Evolutionary conservation across 2,329 filamentous ascomycete species (phyloP), one percentile per base, ranked within the genome.

Genomic region (Akanthomyces dipterigenus): DNA sequence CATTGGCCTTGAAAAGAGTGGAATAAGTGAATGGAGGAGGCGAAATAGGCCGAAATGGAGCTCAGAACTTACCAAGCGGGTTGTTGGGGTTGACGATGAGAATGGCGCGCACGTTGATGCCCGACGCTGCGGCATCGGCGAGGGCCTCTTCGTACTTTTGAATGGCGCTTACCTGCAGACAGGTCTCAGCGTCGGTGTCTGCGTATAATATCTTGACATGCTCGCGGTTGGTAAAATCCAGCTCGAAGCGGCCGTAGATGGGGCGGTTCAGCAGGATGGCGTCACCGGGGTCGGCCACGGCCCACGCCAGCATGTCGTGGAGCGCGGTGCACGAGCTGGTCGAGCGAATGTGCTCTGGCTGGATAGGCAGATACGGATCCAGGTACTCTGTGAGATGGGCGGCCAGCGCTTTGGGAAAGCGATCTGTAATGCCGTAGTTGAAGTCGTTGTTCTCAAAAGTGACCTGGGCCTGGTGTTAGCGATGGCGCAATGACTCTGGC

Each of bases 21-120:
- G 7, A 38, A 9, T 24, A 43, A 55, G 16, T 24, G 31, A n/a
- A n/a, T 3, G 5, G 14, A 12, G 49, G 9, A 8, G 34, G 11
- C 40, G 14, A 22, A n/a, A n/a, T n/a, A n/a, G n/a, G n/a, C n/a
- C 2, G 22, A 18, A 9, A 3, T 34, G 8, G 12, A 14, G 3
- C 24, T 36, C 16, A 40, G 11, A 14, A 14, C 77, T 34, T 48
- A 73, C 71, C 81, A 0, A 83, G 72, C 0, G 82, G 82, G 55
- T 84, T 84, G 58, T 82, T 76, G 3, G 80, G 79, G 60, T 83
- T 80, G 55, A 80, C 79, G 2, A 85, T 75, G 66, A 84, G 73
- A 40, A 85, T 57, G 1, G 76, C 80, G 54, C 71, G 73, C 43
- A 83, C 73, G 14, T 68, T 70, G 4, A 76, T 68, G 0, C 78